A percentile compares a stretch with the other conserved stretches of the same genome.
These are phyloP conservation scores for Ogataea ramenticola DNA, from an alignment of 805 yeast species.

Conservation along the genomic window DNA sequence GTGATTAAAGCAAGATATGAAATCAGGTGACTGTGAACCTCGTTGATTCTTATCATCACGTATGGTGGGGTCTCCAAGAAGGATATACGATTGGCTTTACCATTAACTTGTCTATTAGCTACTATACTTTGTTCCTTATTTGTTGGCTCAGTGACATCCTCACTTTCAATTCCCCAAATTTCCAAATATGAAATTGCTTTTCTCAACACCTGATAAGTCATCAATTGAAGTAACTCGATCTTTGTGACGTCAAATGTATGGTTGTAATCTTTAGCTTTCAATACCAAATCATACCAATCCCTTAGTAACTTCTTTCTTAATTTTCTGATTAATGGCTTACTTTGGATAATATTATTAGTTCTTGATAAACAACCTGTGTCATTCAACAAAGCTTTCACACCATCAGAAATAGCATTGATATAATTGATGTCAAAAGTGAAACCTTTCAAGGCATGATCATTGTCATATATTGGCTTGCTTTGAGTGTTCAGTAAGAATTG, in stretches of 20 bases:
- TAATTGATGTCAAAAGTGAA: conserved; percentile 48
- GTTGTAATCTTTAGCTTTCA: conserved; percentile 67
- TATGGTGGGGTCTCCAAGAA: conserved; percentile 48
- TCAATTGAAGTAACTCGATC: conserved; percentile 52
- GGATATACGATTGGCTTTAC: conserved; percentile 15
- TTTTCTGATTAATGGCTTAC: conserved; percentile 52
- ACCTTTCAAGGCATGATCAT: conserved; percentile 27
- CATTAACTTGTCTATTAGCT: not conserved
- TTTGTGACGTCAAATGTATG: conserved; percentile 52
- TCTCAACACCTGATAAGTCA: conserved; percentile 61
- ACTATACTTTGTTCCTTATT: not conserved
- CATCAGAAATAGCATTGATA: conserved; percentile 65
- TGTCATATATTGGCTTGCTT: conserved; percentile 32
- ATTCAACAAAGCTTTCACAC: conserved; percentile 57
- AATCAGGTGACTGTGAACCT: conserved; percentile 51
- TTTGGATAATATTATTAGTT: conserved; percentile 60
- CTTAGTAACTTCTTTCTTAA: conserved; percentile 64
- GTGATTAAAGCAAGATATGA: conserved; percentile 59
- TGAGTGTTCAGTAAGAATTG: conserved; percentile 60
- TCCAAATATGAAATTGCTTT: conserved; percentile 59
- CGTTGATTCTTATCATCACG: conserved; percentile 56
- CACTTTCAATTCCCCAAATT: conserved; percentile 65
- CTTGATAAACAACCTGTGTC: conserved; percentile 71
- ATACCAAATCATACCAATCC: conserved; percentile 75
- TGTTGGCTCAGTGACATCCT: conserved; percentile 31